These are phyloP conservation scores for Lepidium didymum DNA, from an alignment of 345 rosid species.

Conservation along the genomic window DNA sequence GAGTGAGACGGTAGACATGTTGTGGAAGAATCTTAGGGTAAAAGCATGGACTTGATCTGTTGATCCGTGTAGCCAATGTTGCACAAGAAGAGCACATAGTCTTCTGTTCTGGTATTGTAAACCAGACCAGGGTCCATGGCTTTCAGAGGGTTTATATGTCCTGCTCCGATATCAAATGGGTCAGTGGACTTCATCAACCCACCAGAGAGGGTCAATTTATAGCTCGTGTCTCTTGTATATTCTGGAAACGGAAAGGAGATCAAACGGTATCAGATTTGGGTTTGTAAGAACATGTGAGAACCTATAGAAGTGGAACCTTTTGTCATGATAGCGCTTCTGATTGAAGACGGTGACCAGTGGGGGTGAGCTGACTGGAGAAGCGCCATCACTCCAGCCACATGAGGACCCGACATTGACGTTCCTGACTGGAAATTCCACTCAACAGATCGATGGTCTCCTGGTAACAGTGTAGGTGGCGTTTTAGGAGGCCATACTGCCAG, in stretches of 20 bases:
- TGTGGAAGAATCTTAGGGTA: neutral
- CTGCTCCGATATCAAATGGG: slow-evolving; percentile 60
- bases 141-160: slow-evolving; percentile 52
- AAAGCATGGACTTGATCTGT: slow-evolving; percentile 15
- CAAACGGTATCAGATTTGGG: neutral
- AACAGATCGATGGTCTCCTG: slow-evolving; percentile 27
- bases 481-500: slow-evolving; percentile 70
- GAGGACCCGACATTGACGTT: slow-evolving; percentile 78
- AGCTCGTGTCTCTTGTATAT: slow-evolving; percentile 10
- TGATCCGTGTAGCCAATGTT: slow-evolving; percentile 42
- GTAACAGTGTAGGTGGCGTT: slow-evolving; percentile 37
- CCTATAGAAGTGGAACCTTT: slow-evolving; percentile 33
- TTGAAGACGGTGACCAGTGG: slow-evolving; percentile 64
- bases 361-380: slow-evolving; percentile 60
- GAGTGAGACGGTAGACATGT: slow-evolving; percentile 7
- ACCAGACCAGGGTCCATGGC: slow-evolving; percentile 72
- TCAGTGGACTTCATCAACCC: slow-evolving; percentile 23
- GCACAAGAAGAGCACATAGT: slow-evolving; percentile 56
- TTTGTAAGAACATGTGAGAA: neutral
- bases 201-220: slow-evolving; percentile 16
- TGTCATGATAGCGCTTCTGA: slow-evolving; percentile 71
- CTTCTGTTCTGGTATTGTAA: slow-evolving; percentile 43
- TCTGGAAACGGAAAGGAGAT: neutral
- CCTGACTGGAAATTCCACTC: slow-evolving; percentile 64
- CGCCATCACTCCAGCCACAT: slow-evolving; percentile 56